These are phyloP conservation scores for Paulownia fortunei DNA, from an alignment of 257 asterid genomes.

Conservation along the genomic window DNA sequence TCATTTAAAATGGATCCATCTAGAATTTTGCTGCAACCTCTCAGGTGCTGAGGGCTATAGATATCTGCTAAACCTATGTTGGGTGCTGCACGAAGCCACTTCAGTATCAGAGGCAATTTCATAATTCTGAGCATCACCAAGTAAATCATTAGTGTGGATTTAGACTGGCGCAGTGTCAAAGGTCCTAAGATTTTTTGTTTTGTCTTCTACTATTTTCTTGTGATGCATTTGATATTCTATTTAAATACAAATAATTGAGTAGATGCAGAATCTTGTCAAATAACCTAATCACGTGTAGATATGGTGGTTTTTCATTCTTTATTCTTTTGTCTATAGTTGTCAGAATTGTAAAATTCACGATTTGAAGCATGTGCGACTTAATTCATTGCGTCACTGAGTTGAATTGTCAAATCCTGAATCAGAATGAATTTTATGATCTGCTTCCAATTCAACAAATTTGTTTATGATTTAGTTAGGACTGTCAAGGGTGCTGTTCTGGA, in stretches of 20 bases:
- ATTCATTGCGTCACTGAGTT: not conserved
- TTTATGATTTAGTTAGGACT: not conserved
- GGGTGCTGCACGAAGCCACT: not conserved
- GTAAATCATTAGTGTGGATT: not conserved
- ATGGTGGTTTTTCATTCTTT: not conserved
- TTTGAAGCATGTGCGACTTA: not conserved
- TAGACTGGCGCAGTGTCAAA: not conserved
- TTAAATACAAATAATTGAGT: not conserved
- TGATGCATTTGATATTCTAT: not conserved
- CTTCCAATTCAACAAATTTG: too few species aligned
- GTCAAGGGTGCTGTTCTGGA: not conserved
- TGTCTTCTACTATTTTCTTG: not conserved
- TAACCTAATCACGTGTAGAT: not conserved
- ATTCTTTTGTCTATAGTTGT: not conserved
- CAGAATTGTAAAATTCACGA: not conserved
- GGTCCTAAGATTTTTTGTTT: not conserved
- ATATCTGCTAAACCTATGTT: not conserved
- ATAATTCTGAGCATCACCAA: not conserved
- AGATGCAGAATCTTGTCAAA: not conserved
- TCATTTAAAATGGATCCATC: not conserved
- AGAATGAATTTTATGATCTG: too few species aligned
- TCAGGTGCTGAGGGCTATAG: not conserved
- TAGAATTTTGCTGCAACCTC: slow-evolving; percentile 15
- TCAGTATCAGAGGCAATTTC: not conserved
- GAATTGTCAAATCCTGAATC: not conserved